Percentiles rank a stretch among this genome's conserved stretches.
Evolutionary conservation across 345 rosid species (phyloP).

Genomic region (Clarkia xantiana): DNA sequence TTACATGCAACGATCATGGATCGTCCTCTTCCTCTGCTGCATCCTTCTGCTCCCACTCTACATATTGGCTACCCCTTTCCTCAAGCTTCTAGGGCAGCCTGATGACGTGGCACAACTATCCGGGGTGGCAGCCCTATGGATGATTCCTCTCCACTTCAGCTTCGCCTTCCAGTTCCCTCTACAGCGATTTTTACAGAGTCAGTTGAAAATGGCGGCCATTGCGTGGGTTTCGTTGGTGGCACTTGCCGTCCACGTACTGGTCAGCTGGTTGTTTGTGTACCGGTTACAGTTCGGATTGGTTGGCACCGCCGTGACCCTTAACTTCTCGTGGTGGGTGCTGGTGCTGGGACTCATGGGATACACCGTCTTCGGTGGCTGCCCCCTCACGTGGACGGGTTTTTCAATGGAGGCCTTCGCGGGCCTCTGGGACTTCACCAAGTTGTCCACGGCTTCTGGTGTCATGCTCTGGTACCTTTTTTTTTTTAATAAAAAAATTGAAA

Average conservation of each 20-base stretch:
- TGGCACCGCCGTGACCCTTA: slow-evolving; percentile 40
- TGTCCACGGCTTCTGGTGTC: slow-evolving; percentile 71
- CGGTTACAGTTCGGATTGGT: slow-evolving; percentile 34
- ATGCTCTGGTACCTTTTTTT: slow-evolving; percentile 44
- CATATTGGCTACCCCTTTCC: slow-evolving; percentile 33
- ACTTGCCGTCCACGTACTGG: slow-evolving; percentile 34
- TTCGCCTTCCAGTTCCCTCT: slow-evolving; percentile 61
- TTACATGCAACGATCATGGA: slow-evolving; percentile 74
- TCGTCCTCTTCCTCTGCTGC: slow-evolving; percentile 34
- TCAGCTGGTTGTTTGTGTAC: slow-evolving; percentile 55
- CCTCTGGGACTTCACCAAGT: slow-evolving; percentile 59
- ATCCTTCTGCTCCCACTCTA: slow-evolving; percentile 42
- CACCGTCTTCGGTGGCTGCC: slow-evolving; percentile 43
- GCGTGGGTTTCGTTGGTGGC: slow-evolving; percentile 38
- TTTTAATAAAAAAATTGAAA: too few species aligned
- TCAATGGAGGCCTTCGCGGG: slow-evolving; percentile 59
- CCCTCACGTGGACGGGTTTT: slow-evolving; percentile 73
- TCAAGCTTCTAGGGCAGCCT: slow-evolving; percentile 56
- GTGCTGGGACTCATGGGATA: slow-evolving; percentile 29
- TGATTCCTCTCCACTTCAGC: slow-evolving; percentile 69
- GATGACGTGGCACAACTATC: slow-evolving; percentile 43
- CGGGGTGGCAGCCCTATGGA: slow-evolving; percentile 28
- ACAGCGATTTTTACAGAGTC: slow-evolving; percentile 66
- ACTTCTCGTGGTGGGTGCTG: slow-evolving; percentile 62
- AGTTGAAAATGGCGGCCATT: slow-evolving; percentile 39